Conservation (phyloP, 441 rosid species). For the Adansonia rubrostipa region DNA sequence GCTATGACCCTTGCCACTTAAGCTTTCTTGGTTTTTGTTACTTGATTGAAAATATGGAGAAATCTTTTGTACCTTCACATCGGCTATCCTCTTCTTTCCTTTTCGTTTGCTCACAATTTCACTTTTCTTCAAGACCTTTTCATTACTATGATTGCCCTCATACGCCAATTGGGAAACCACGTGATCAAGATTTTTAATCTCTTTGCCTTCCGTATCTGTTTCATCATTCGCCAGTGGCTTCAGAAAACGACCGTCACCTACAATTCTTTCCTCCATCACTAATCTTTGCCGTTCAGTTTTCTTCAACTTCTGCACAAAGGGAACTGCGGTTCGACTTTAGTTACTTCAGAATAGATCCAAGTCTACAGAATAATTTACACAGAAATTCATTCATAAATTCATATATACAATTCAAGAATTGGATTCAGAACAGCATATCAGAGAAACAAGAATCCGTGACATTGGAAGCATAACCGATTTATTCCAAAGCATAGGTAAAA, state of each 20-base stretch:
- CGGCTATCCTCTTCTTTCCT: neutral
- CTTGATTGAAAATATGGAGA: constrained; percentile 30
- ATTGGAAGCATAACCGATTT: neutral
- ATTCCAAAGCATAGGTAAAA: neutral
- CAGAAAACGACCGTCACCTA: no score
- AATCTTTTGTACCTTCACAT: constrained; percentile 20
- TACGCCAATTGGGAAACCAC: constrained; percentile 28
- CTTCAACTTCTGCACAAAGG: neutral
- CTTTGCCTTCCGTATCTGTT: neutral
- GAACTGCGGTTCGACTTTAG: neutral
- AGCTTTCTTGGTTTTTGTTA: neutral
- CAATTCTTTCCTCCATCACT: neutral
- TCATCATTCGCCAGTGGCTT: neutral
- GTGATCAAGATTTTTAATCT: constrained; percentile 25
- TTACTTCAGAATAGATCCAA: neutral
- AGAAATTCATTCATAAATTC: neutral
- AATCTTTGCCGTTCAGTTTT: neutral
- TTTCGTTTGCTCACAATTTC: neutral
- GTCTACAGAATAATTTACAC: neutral
- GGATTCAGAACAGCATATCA: neutral
- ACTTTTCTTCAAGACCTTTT: neutral
- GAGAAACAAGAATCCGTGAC: neutral
- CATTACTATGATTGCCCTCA: constrained; percentile 16
- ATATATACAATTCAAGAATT: neutral
- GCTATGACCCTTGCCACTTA: neutral